Percentiles rank a stretch among this genome's conserved stretches.
phyloP scores from a whole-genome alignment of 148 eudicot species.

The Camellia sinensis region DNA sequence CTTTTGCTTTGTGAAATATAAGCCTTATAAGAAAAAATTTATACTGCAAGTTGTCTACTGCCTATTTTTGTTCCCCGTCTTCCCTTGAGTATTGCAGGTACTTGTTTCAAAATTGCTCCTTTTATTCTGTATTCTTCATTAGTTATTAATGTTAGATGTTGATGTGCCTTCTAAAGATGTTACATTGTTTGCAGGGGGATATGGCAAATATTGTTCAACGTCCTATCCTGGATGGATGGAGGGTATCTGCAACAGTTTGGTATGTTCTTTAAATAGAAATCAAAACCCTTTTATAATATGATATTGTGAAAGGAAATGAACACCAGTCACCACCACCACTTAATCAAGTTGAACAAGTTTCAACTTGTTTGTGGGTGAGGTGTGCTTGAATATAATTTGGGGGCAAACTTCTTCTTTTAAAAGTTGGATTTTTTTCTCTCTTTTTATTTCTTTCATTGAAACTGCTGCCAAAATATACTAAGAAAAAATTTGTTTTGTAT shows the following conservation, averaged over 20 bases:
- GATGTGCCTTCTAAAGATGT: not conserved
- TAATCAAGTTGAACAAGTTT: not conserved
- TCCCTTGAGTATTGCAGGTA: conserved; percentile 7
- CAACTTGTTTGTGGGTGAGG: not conserved
- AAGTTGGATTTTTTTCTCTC: too few relatives aligned
- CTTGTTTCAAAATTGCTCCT: not conserved
- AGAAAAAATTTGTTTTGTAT: too few relatives aligned
- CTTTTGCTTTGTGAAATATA: not conserved
- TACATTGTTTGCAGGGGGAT: not conserved
- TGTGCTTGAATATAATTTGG: too few relatives aligned
- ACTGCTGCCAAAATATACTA: too few relatives aligned
- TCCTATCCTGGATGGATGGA: not conserved
- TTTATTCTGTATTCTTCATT: not conserved
- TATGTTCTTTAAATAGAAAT: not conserved
- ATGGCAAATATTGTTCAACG: not conserved
- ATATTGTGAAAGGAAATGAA: not conserved
- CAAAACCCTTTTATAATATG: not conserved
- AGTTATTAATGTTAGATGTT: not conserved
- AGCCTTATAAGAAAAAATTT: not conserved
- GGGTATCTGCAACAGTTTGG: not conserved
- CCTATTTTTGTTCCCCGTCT: conserved; percentile 6
- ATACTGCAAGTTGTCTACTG: not conserved
- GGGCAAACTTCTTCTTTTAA: too few relatives aligned
- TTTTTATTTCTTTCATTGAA: too few relatives aligned
- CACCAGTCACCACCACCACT: not conserved